Evolutionary conservation across 805 yeast genomes (phyloP).

Genomic region (Ogataea wickerhamii): DNA sequence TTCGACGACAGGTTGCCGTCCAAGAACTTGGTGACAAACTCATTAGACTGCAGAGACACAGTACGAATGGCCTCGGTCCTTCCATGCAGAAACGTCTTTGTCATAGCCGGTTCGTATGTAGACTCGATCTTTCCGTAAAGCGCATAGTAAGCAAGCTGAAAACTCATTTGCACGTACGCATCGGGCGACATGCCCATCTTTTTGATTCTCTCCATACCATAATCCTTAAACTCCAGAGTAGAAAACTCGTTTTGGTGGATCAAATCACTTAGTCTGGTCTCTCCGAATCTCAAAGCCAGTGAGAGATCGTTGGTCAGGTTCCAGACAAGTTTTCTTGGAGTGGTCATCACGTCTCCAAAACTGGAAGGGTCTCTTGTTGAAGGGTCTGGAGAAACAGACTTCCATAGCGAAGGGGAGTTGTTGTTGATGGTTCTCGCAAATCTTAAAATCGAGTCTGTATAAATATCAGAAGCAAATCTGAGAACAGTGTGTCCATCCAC

Average conservation of each 20-base stretch:
- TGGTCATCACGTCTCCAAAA: conserved; percentile 50
- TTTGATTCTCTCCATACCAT: conserved; percentile 76
- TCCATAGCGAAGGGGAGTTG: conserved; percentile 72
- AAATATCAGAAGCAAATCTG: conserved; percentile 82
- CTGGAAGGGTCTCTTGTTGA: conserved; percentile 39
- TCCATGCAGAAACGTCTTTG: conserved; percentile 81
- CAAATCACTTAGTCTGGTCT: conserved; percentile 80
- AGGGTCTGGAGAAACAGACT: conserved; percentile 46
- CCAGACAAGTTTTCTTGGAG: conserved; percentile 90
- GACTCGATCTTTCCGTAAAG: conserved; percentile 90
- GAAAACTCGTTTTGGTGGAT: conserved; percentile 87
- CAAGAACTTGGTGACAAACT: conserved; percentile 81
- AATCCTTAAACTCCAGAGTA: conserved; percentile 66
- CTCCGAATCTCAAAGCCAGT: conserved; percentile 82
- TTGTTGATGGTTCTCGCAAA: conserved; percentile 82
- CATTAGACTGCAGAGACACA: conserved; percentile 74
- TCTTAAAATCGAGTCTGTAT: conserved; percentile 83
- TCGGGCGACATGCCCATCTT: conserved; percentile 88
- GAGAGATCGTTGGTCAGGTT: conserved; percentile 73
- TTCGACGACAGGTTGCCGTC: conserved; percentile 55
- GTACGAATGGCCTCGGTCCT: conserved; percentile 90
- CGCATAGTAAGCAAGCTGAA: conserved; percentile 90
- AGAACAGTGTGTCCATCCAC: conserved; percentile 94
- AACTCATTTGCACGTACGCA: conserved; percentile 91
- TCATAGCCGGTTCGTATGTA: conserved; percentile 96